Base-by-base conservation (phyloP, 2,329 filamentous ascomycete species). In the Moelleriella libera region DNA sequence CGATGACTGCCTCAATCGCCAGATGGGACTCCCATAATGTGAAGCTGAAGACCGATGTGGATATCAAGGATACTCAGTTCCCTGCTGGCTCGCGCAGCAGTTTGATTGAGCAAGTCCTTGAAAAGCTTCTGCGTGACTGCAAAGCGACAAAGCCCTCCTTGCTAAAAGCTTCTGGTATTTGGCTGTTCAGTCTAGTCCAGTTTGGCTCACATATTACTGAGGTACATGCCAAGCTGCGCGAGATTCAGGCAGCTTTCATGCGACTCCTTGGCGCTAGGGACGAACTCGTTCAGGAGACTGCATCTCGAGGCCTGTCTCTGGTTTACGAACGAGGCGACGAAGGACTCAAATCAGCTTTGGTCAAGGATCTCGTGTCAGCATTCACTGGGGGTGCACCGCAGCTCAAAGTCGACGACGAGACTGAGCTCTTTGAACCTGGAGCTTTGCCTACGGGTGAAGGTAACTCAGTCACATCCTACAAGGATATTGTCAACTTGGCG, bases 401-500 rank as follows among this genome's bases (percentile, higher is more conserved):
- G 53, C 79, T 92, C 49, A 94, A 87, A 57, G 88, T 98, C 2
- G 85, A 88, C 30, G 80, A 85, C 40, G 88, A 97, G 46, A 98
- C 92, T 0, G 85, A 97, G 62, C 71, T 98, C 1, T 97, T 97
- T 55, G 90, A 97, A 50, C 84, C 86, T 1, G 92, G 92, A 5
- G 86, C 87, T 2, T 66, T 97, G 10, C 89, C 89, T 0, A 97
- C 89, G 0, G 88, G 89, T 4, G 88, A 95, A 53, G 88, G 88
- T 6, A 87, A 76, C 54, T 88, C 88, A 0, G 78, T 97, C 48
- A 96, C 88, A 0, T 97, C 90, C 0, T 98, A 98, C 69, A 95
- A 94, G 61, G 92, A 98, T 59, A 97, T 98, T 54, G 85, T 98
- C 63, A 92, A 76, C 55, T 71, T 98, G 44, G 92, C 92, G n/a